Evolutionary conservation across 169 alveolate genomes (phyloP), one percentile per base, ranked within the genome.

Genomic region (Condylostoma magnum): DNA sequence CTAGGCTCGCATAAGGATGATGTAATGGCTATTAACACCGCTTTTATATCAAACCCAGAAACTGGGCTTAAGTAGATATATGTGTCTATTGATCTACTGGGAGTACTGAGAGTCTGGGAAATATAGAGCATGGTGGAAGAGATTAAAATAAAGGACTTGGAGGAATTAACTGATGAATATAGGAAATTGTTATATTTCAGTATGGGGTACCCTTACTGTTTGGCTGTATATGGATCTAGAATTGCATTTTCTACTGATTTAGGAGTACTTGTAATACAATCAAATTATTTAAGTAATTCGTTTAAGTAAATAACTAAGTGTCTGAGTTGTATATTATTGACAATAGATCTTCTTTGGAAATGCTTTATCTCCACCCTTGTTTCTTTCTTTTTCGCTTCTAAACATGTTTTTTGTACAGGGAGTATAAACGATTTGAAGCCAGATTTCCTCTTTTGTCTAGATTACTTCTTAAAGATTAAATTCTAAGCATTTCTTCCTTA

Each of bases 121-220:
- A 18, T 8, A 1, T 27, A 60, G 22, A 37, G 33, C 18, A 10
- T 33, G 18, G 36, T 27, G 10, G 25, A 38, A n/a, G 18, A 18
- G 58, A n/a, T 36, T 8, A 15, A 60, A 1, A 60, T 60, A 8
- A 36, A 18, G 6, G 22, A 36, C 2, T 41, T 60, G 27, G 18
- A 12, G 15, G 57, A 60, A 34, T 34, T 60, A 15, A 60, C 71
- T 41, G 34, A 33, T 10, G 57, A 33, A 22, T 60, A 60, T 41
- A 22, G 58, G 56, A 25, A 66, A 47, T 12, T 22, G 65, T 15
- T 25, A 10, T 66, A 46, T 31, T 66, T 66, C 30, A 25, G 51
- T 8, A 66, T 66, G 75, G 75, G 75, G 3, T 66, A 66, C 31
- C 75, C 75, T n/a, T 66, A 66, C 33, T 1, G 8, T 0, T 10